Percentiles rank a stretch among this genome's conserved stretches.
Conservation (phyloP, 805 yeast species). For the Saccharomyces paradoxus region DNA sequence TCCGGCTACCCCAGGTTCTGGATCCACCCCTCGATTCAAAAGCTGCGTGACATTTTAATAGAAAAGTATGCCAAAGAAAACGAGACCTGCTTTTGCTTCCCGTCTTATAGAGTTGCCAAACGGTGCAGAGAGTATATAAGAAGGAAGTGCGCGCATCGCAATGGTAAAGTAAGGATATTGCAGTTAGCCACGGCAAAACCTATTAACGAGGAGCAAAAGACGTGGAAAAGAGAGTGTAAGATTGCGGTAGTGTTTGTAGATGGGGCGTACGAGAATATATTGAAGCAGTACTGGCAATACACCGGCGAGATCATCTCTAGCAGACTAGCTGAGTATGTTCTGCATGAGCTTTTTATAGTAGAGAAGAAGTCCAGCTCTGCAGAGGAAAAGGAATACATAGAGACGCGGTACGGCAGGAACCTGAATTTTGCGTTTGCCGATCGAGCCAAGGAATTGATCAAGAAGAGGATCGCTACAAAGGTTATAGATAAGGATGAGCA, state of each 20-base stretch:
- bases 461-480: constrained; percentile 62
- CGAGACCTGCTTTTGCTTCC: constrained; percentile 65
- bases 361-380: constrained; percentile 16
- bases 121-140: constrained; percentile 72
- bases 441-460: constrained; percentile 65
- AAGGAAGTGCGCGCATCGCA: constrained; percentile 29
- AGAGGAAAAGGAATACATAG: constrained; percentile 62
- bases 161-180: constrained; percentile 44
- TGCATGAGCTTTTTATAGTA: constrained; percentile 44
- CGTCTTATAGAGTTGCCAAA: constrained; percentile 66
- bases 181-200: constrained; percentile 67
- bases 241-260: constrained; percentile 73
- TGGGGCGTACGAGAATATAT: constrained; percentile 44
- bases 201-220: constrained; percentile 46
- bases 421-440: constrained; percentile 65
- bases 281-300: constrained; percentile 92
- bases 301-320: constrained; percentile 91
- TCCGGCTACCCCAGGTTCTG: constrained; percentile 89
- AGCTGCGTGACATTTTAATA: constrained; percentile 44
- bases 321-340: constrained; percentile 73
- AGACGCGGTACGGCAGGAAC: constrained; percentile 85
- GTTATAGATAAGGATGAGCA: constrained; percentile 35
- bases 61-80: constrained; percentile 69
- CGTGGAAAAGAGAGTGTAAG: constrained; percentile 51
- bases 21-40: constrained; percentile 54